Evolutionary conservation across 441 rosid species (phyloP).

Genomic region (Geranium incanum): DNA sequence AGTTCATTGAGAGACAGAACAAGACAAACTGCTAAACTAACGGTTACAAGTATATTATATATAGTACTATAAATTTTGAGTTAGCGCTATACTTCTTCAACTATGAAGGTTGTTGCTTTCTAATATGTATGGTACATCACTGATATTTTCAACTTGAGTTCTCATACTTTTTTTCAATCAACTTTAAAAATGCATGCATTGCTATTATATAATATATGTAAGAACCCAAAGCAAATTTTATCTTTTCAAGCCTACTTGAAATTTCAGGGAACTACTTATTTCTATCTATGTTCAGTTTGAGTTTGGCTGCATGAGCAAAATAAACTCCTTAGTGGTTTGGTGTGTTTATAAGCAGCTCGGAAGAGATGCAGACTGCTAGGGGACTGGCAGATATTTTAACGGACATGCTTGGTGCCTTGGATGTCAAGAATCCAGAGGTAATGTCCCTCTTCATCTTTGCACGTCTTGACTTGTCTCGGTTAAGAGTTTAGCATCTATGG

Average conservation of each 20-base stretch:
- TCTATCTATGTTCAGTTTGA: background rate
- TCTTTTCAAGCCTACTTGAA: no score
- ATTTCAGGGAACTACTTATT: background rate
- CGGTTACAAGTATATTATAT: background rate
- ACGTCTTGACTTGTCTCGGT: background rate
- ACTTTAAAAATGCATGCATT: no score
- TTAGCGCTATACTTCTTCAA: background rate
- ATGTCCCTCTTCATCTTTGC: slow-evolving; percentile 5
- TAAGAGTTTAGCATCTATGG: background rate
- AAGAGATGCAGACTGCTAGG: slow-evolving; percentile 69
- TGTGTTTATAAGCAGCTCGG: slow-evolving; percentile 40
- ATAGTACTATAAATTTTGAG: background rate
- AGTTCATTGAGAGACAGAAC: background rate
- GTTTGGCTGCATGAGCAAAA: background rate
- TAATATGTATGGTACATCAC: no score
- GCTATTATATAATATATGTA: no score
- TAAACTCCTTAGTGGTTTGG: background rate
- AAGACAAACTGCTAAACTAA: background rate
- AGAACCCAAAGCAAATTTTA: no score
- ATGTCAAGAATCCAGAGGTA: slow-evolving; percentile 77
- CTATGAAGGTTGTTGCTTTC: no score
- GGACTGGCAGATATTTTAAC: slow-evolving; percentile 66
- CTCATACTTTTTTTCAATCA: no score
- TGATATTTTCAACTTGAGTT: no score
- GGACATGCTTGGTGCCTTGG: slow-evolving; percentile 92